Evolutionary conservation across 169 alveolate species (phyloP), one percentile per base, ranked within the genome.

Genomic region (Plasmodium gonderi): DNA sequence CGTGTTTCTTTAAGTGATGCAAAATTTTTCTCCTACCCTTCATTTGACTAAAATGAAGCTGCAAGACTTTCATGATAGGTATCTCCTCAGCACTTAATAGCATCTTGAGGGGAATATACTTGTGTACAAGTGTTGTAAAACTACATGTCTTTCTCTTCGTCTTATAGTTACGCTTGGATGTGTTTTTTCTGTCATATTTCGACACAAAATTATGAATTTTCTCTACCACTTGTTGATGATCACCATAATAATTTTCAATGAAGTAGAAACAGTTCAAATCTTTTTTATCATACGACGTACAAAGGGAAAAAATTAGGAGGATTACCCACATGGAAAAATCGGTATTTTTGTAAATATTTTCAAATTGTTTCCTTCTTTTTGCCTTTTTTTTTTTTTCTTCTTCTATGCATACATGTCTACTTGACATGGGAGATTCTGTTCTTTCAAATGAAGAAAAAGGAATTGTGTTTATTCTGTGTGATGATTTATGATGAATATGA

Each of bases 181-280:
- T 40, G 38, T 40, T 44, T 38, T 65, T 65, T 20, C n/a, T n/a
- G n/a, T n/a, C n/a, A n/a, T n/a, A n/a, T n/a, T n/a, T n/a, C n/a
- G n/a, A n/a, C n/a, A n/a, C n/a, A n/a, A n/a, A n/a, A n/a, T n/a
- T n/a, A n/a, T 44, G 33, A 36, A 87, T 23, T 40, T 45, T 51
- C 31, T 47, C 38, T 36, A 75, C 11, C 14, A 49, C 26, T 3
- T 40, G 42, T 54, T 49, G 29, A 64, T 87, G 17, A 17, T 87
- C 89, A 33, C 67, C 85, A 47, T 87, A 87, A 65, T 75, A 87
- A 75, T 87, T 87, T 45, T 87, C 93, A 54, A 44, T 87, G 42
- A 87, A 87, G 40, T 87, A 87, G 33, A 87, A 60, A 78, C 36
- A 20, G 75, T 76, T 87, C 26, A 87, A 26, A 14, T 76, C 78